Evolutionary conservation across 257 asterid species (phyloP).

Genomic region (Fraxinus anomala): DNA sequence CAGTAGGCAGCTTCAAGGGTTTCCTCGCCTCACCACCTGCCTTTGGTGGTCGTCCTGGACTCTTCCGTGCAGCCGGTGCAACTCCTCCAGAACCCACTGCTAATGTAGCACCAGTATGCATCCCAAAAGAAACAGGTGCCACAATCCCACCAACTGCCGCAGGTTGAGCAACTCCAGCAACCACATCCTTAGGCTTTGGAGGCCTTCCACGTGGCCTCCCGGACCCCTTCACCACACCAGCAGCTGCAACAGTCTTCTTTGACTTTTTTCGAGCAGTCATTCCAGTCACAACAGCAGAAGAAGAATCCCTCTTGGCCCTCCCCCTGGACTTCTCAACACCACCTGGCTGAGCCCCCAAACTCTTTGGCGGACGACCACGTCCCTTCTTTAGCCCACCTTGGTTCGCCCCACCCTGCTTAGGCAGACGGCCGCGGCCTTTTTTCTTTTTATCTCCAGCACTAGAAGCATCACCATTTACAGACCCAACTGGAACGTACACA

Average conservation of each 20-base stretch:
- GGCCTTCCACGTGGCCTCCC: conserved; percentile 81
- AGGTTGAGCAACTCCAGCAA: conserved; percentile 24
- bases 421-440: conserved; percentile 77
- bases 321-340: conserved; percentile 35
- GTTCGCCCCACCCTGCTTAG: conserved; percentile 31
- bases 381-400: conserved; percentile 30
- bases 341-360: conserved; percentile 9
- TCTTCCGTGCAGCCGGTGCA: conserved; percentile 39
- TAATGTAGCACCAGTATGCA: background rate
- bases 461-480: conserved; percentile 44
- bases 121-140: conserved; percentile 9
- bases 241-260: conserved; percentile 16
- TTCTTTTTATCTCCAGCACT: conserved; percentile 16
- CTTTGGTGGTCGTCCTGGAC: conserved; percentile 74
- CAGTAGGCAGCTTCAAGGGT: conserved; percentile 22
- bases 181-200: conserved; percentile 42
- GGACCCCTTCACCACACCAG: conserved; percentile 28
- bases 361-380: conserved; percentile 47
- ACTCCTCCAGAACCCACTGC: conserved; percentile 31
- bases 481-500: conserved; percentile 39
- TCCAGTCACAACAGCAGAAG: conserved; percentile 1
- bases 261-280: conserved; percentile 42
- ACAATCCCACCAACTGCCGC: conserved; percentile 33
- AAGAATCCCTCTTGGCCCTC: conserved; percentile 33
- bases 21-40: conserved; percentile 38